phyloP scores from a whole-genome alignment of 2,329 filamentous ascomycete species.

The Thelonectria rubi region DNA sequence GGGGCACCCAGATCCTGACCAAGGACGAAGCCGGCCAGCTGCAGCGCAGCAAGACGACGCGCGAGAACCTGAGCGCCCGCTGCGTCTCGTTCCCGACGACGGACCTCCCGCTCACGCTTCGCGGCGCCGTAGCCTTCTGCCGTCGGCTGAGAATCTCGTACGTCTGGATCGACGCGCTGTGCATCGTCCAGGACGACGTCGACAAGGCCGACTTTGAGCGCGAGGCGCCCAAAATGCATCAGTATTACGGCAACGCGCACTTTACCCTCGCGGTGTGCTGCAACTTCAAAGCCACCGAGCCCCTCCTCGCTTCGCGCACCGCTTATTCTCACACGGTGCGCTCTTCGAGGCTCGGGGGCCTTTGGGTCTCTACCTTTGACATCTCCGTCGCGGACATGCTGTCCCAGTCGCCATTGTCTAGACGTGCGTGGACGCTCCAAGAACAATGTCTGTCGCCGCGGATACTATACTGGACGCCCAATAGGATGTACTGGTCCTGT shows the following conservation, averaged over 20 bases:
- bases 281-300: constrained; percentile 13
- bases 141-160: background rate
- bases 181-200: constrained; percentile 9
- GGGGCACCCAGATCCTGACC: constrained; percentile 6
- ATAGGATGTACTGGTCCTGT: constrained; percentile 19
- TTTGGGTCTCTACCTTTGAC: constrained; percentile 9
- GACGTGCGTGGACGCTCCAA: constrained; percentile 14
- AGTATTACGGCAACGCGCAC: constrained; percentile 14
- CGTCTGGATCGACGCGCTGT: constrained; percentile 10
- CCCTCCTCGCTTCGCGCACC: constrained; percentile 1
- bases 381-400: background rate
- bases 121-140: constrained; percentile 2
- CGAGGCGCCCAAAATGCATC: constrained; percentile 15
- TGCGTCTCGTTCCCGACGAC: background rate
- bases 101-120: constrained; percentile 1
- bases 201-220: constrained; percentile 9
- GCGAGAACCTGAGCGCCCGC: background rate
- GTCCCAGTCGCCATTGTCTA: constrained; percentile 1
- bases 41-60: constrained; percentile 7
- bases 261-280: constrained; percentile 14
- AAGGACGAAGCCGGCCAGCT: background rate
- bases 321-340: background rate
- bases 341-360: background rate
- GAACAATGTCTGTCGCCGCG: constrained; percentile 14
- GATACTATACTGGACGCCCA: constrained; percentile 11